phyloP scores from a whole-genome alignment of 208 protist genomes.

The Leptomonas pyrrhocoris region DNA sequence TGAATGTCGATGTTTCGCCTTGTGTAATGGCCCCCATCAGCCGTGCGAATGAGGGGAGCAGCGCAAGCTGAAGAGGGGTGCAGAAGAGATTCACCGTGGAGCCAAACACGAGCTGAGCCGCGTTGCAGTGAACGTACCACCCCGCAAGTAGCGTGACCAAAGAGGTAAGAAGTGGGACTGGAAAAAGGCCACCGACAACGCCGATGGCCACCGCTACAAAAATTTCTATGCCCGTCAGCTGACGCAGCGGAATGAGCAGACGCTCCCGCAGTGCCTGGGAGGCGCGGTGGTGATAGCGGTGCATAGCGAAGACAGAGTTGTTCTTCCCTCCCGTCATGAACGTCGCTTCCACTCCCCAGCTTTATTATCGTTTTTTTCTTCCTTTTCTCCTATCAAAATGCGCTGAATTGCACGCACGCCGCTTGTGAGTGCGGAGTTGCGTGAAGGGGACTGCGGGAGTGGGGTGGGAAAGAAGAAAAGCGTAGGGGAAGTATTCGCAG shows the following conservation, averaged over 20 bases:
- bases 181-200: constrained; percentile 58
- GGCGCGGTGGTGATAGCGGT: constrained; percentile 1
- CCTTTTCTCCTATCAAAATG: too few relatives aligned
- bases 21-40: constrained; percentile 8
- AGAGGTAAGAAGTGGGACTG: constrained; percentile 53
- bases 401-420: too few relatives aligned
- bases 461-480: too few relatives aligned
- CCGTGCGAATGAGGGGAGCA: constrained; percentile 44
- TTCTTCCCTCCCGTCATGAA: too few relatives aligned
- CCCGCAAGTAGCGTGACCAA: constrained; percentile 34
- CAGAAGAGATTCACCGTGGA: constrained; percentile 47
- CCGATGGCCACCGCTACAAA: constrained; percentile 36
- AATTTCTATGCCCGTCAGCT: constrained; percentile 31
- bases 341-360: too few relatives aligned
- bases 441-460: too few relatives aligned
- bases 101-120: constrained; percentile 36
- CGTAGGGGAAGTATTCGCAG: too few relatives aligned
- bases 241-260: constrained; percentile 34
- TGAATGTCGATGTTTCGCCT: constrained; percentile 34
- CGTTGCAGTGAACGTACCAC: constrained; percentile 15
- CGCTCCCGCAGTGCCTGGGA: constrained; percentile 28
- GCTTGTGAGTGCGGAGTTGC: too few relatives aligned
- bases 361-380: too few relatives aligned
- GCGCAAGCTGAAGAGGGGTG: constrained; percentile 50
- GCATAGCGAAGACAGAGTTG: constrained; percentile 6